phyloP scores from a whole-genome alignment of 352 stramenopile species.

The Blastocystis sp. region DNA sequence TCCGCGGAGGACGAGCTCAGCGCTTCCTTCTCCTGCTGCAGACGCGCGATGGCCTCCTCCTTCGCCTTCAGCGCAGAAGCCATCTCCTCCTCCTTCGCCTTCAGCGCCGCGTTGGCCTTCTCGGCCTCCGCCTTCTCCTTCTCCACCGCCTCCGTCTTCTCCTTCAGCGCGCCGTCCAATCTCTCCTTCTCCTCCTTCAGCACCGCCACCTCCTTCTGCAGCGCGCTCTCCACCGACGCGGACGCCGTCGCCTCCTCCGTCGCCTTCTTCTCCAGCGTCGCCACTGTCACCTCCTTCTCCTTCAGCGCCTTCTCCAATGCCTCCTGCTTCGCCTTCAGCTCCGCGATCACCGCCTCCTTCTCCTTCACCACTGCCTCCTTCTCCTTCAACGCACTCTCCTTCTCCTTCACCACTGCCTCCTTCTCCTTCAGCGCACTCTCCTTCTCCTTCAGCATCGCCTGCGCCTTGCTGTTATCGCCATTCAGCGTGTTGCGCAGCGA shows the following conservation, averaged over 20 bases:
- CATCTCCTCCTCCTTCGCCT: background rate
- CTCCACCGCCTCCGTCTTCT: background rate
- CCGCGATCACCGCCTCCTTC: conserved; percentile 1
- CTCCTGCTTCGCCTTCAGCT: background rate
- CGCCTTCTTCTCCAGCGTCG: background rate
- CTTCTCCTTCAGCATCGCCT: background rate
- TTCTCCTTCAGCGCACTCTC: background rate
- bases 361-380: background rate
- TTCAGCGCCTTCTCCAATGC: background rate
- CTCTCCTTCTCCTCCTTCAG: background rate
- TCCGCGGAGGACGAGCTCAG: background rate
- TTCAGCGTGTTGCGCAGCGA: too few species aligned
- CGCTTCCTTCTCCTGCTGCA: background rate
- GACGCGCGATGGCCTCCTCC: background rate
- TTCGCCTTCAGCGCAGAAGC: background rate
- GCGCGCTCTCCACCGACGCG: background rate
- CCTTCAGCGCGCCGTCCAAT: background rate
- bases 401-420: background rate
- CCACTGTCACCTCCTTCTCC: background rate
- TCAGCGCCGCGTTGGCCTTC: background rate
- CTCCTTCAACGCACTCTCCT: background rate
- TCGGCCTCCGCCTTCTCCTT: background rate
- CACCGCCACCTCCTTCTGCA: background rate
- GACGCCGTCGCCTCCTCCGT: background rate
- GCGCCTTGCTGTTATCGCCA: background rate